Evolutionary conservation across 306 rosid species (phyloP), one percentile per base, ranked within the genome.

Genomic region (Castanea crenata): DNA sequence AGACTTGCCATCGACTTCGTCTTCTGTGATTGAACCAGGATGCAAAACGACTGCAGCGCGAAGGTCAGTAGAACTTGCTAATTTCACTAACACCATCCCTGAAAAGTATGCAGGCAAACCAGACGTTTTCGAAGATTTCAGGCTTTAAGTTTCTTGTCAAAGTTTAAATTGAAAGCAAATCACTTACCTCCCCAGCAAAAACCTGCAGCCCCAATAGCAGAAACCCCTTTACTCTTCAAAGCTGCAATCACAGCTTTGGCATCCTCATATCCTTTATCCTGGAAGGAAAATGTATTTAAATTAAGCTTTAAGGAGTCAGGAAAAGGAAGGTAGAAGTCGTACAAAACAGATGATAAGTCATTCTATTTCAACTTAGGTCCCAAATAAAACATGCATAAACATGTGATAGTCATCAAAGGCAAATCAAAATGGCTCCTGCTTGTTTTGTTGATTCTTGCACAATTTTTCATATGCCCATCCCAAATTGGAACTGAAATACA

Each of bases 131-230:
- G 34, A 18, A 52, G 9, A 20, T n/a, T n/a, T 62, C 20, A 55
- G 35, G 25, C 67, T 12, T 25, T 62, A 62, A 27, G 15, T 27
- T 62, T 18, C 46, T 57, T 12, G 34, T 55, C 7, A 23, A 69
- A 74, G 63, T 21, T 73, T 14, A 35, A 31, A 23, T 72, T 69
- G 57, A 4, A 52, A 73, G 74, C 35, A 71, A 55, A 46, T 31
- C 59, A 46, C 57, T 81, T 49, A 89, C 92, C 93, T 69, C 90
- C 96, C 89, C 89, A 91, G 81, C 90, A 91, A 76, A 89, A 86
- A 27, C 92, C 93, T 32, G 84, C 90, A 64, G 87, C 90, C 15
- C 92, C 92, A 32, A 87, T 78, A 49, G 88, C 55, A 49, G 85
- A 84, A 83, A 81, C 69, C 29, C 92, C 93, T 79, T 78, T 87